Base-by-base conservation (phyloP, 2,329 filamentous ascomycete species). In the Penicillium sp. region DNA sequence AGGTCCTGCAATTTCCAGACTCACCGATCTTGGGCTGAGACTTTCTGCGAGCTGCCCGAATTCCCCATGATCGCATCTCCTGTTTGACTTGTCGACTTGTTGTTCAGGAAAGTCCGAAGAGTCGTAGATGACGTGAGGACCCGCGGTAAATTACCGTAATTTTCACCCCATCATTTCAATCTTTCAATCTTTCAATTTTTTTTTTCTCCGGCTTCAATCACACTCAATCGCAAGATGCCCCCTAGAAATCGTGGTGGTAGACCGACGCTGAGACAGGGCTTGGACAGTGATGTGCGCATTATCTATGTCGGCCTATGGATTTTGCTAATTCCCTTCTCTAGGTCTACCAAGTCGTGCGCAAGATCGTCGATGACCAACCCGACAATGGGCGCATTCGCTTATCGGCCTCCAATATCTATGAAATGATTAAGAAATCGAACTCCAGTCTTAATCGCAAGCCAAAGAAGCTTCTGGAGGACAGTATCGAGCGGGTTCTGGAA, bases 1-100 rank as follows among this genome's bases (percentile, higher is more conserved):
- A 26, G 22, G 20, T n/a, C 29, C 10, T 8, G 13, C 16, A 17
- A 12, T n/a, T 4, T 15, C 8, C 9, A 1, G 9, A 63, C 77
- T 55, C 61, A 94, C 89, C 87, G 88, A 70, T 96, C 90, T 70
- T 95, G 89, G 55, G 78, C 75, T 22, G 81, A 82, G 44, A 84
- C 77, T 63, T 79, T 84, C 57, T 77, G 73, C 39, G 75, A 68
- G 62, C 79, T 83, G 53, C 67, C 66, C 34, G 73, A 66, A 61
- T 83, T 84, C 31, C 81, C 81, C 81, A 84, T 84, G 32, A 22
- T 42, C 46, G 54, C 60, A 62, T 60, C 41, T 37, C 15, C 29
- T 37, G 34, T 26, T 11, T 23, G 6, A 11, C 4, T 27, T 13
- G 25, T 11, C 5, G 11, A 23, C 25, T 27, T 5, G 25, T 11